Evolutionary conservation across 2,329 filamentous ascomycete species (phyloP), one percentile per base, ranked within the genome.

Genomic region (Epichloe glyceriae): DNA sequence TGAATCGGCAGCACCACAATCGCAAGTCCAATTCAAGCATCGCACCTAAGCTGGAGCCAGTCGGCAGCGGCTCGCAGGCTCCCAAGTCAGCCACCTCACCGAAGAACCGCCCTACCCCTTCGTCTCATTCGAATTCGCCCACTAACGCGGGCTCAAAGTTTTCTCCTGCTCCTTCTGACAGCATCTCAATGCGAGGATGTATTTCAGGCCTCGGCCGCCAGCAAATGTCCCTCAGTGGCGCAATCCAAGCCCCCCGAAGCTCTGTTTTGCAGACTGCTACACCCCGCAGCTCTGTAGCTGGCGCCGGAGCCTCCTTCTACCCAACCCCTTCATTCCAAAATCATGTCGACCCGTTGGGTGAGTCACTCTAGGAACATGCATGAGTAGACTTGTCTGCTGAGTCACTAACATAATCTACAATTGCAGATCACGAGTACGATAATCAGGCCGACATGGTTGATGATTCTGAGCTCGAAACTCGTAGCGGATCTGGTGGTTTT

Each of bases 261-360:
- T 64, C 66, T 3, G 63, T 67, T 49, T 66, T 71, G 60, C 68
- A 70, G 22, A 48, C 62, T 37, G 61, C 61, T 48, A 53, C 67
- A 56, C 58, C 64, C 52, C 63, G 62, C 60, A 64, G 63, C 43
- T 63, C 68, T 57, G 62, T 69, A 6, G 48, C 52, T 54, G 67
- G 66, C 56, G 63, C 70, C 44, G 61, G 70, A 53, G 66, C 73
- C 46, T 65, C 75, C 49, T 95, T 85, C 69, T 96, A 95, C 64
- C 82, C 86, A 47, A 85, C 88, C 52, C 85, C 87, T 17, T 72
- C 73, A 2, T 96, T 95, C 70, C 88, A 94, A 64, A 93, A 86
- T 67, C 91, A 96, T 67, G 90, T 94, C 69, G 87, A 94, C 69
- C 88, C 95, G 75, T 81, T 97, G 68, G 91, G 91, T 86, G 88